phyloP scores from a whole-genome alignment of 495 filamentous ascomycete species.

The Penicillium soppii region DNA sequence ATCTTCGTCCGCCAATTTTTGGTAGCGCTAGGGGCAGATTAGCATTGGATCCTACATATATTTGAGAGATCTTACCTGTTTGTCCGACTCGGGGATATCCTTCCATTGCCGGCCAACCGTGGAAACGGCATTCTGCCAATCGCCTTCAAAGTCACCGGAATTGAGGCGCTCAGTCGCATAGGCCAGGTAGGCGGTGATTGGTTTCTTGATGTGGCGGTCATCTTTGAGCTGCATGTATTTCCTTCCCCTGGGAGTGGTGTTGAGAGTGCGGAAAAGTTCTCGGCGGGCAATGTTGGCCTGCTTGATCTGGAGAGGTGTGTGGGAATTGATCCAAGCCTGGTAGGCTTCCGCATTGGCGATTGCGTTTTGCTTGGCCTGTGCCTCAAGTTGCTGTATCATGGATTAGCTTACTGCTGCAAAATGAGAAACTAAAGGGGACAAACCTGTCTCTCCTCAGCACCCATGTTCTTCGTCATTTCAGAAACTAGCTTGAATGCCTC shows the following conservation, averaged over 20 bases:
- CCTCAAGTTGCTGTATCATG: slow-evolving; percentile 43
- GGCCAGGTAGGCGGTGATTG: slow-evolving; percentile 32
- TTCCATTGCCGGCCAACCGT: too few species aligned
- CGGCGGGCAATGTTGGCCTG: slow-evolving; percentile 64
- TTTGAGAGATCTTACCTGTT: slow-evolving; percentile 44
- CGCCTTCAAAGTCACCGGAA: slow-evolving; percentile 34
- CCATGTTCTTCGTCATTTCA: slow-evolving; percentile 18
- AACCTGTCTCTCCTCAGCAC: slow-evolving; percentile 38
- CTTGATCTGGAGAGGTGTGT: slow-evolving; percentile 57
- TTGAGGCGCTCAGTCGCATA: slow-evolving; percentile 49
- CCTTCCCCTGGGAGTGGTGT: too few species aligned
- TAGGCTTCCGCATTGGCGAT: slow-evolving; percentile 43
- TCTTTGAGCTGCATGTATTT: too few species aligned
- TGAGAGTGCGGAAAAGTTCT: too few species aligned
- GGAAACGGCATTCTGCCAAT: too few species aligned
- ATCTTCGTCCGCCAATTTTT: slow-evolving; percentile 17
- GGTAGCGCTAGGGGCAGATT: slow-evolving; percentile 25
- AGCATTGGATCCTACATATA: background rate
- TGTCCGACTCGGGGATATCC: slow-evolving; percentile 47
- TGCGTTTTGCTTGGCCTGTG: slow-evolving; percentile 49
- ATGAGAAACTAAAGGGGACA: background rate
- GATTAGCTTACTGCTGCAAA: slow-evolving; percentile 12
- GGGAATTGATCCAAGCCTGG: slow-evolving; percentile 57
- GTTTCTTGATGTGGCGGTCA: slow-evolving; percentile 55
- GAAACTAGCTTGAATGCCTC: slow-evolving; percentile 19